Conservation (phyloP, 805 yeast genomes). For the Starmerella apicola region DNA sequence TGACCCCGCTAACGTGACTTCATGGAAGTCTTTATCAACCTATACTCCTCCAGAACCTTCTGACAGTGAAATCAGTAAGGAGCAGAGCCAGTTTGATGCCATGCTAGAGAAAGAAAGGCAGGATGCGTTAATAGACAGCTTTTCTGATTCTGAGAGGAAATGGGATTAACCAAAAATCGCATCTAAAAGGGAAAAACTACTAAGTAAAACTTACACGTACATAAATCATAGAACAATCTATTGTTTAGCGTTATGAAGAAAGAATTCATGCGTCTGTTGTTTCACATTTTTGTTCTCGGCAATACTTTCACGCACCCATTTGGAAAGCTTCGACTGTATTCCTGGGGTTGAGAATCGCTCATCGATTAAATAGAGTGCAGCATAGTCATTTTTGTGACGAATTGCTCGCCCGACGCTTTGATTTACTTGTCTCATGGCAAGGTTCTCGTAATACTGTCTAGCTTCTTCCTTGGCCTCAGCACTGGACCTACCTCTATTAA, state of each 20-base stretch:
- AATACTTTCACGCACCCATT: constrained; percentile 49
- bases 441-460: constrained; percentile 55
- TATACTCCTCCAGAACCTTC: neutral
- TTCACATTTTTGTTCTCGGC: constrained; percentile 17
- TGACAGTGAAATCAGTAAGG: constrained; percentile 2
- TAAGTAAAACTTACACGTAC: constrained; percentile 1
- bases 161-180: constrained; percentile 9
- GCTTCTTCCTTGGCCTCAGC: constrained; percentile 33
- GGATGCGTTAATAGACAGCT: constrained; percentile 12
- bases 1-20: neutral
- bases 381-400: constrained; percentile 69
- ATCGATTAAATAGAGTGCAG: constrained; percentile 63
- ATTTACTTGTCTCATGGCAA: constrained; percentile 83
- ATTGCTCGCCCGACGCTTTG: constrained; percentile 90
- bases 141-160: constrained; percentile 18
- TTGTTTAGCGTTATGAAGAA: neutral
- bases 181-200: neutral
- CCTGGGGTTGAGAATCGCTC: constrained; percentile 37
- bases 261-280: constrained; percentile 4
- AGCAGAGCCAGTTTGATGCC: constrained; percentile 17
- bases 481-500: constrained; percentile 36
- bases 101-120: constrained; percentile 16
- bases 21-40: neutral
- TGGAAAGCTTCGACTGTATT: constrained; percentile 50
- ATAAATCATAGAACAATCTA: neutral